A percentile compares a stretch with the other conserved stretches of the same genome.
Evolutionary conservation across 2,329 filamentous ascomycete genomes (phyloP).

Genomic region (Colletotrichum orbiculare): DNA sequence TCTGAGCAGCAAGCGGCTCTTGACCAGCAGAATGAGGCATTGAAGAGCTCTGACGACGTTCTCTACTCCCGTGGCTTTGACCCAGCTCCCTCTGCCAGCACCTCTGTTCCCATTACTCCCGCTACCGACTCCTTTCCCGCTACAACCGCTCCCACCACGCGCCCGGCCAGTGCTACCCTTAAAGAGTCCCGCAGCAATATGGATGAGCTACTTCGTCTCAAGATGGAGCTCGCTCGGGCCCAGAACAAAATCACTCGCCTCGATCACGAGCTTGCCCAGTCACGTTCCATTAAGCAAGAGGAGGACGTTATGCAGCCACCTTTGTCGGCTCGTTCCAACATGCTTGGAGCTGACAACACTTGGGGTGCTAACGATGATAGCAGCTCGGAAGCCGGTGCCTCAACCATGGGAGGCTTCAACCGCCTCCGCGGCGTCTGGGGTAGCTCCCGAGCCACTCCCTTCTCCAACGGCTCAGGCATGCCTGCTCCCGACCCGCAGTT

Average conservation of each 20-base stretch:
- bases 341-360: slow-evolving; percentile 49
- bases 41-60: slow-evolving; percentile 56
- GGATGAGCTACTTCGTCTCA: slow-evolving; percentile 75
- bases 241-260: slow-evolving; percentile 77
- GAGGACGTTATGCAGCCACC: slow-evolving; percentile 37
- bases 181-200: slow-evolving; percentile 54
- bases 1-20: slow-evolving; percentile 76
- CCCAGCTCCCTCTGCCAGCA: slow-evolving; percentile 61
- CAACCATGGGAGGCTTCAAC: slow-evolving; percentile 63
- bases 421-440: slow-evolving; percentile 68
- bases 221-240: slow-evolving; percentile 77
- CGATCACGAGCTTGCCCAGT: slow-evolving; percentile 76
- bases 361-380: slow-evolving; percentile 68
- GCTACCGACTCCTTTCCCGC: slow-evolving; percentile 65
- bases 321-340: slow-evolving; percentile 6
- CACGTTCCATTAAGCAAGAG: slow-evolving; percentile 69
- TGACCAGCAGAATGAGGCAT: slow-evolving; percentile 66
- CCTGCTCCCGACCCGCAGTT: slow-evolving; percentile 48
- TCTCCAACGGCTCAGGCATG: slow-evolving; percentile 41
- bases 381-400: slow-evolving; percentile 67
- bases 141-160: slow-evolving; percentile 58
- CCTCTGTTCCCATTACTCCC: slow-evolving; percentile 72
- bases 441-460: slow-evolving; percentile 56
- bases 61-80: slow-evolving; percentile 53
- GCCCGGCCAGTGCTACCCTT: slow-evolving; percentile 62